These are phyloP conservation scores for Asterophora lycoperdoides DNA, from an alignment of 768 basidiomycete genomes.

Conservation along the genomic window DNA sequence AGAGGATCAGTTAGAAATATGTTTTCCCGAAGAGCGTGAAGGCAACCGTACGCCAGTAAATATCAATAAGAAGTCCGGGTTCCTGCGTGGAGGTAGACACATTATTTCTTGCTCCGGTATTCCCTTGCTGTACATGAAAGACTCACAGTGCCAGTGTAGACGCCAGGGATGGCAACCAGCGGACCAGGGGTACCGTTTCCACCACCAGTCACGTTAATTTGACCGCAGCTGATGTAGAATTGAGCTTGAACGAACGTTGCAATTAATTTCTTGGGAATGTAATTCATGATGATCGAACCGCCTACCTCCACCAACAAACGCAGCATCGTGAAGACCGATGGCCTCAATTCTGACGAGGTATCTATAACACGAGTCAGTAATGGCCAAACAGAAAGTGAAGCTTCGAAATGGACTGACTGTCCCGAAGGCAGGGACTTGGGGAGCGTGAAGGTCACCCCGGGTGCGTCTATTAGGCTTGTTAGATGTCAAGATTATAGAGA, in stretches of 20 bases:
- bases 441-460: conserved; percentile 8
- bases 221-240: conserved; percentile 20
- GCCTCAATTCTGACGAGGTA: conserved; percentile 14
- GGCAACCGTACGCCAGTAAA: conserved; percentile 9
- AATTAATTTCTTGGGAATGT: neutral
- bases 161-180: conserved; percentile 17
- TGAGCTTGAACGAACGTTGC: conserved; percentile 7
- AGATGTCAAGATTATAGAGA: no score
- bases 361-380: neutral
- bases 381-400: neutral
- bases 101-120: neutral
- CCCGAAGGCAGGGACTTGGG: conserved; percentile 12
- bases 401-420: conserved; percentile 2
- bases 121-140: neutral
- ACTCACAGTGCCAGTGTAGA: conserved; percentile 12
- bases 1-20: neutral
- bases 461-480: conserved; percentile 15
- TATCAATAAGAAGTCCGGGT: conserved; percentile 11
- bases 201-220: conserved; percentile 18
- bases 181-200: conserved; percentile 15
- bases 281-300: no score
- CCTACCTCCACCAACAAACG: conserved; percentile 11
- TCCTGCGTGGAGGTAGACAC: conserved; percentile 4
- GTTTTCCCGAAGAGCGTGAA: neutral
- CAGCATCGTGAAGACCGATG: conserved; percentile 12